These are phyloP conservation scores for Pythium scleroteichum DNA, from an alignment of 352 stramenopile genomes.

Conservation along the genomic window DNA sequence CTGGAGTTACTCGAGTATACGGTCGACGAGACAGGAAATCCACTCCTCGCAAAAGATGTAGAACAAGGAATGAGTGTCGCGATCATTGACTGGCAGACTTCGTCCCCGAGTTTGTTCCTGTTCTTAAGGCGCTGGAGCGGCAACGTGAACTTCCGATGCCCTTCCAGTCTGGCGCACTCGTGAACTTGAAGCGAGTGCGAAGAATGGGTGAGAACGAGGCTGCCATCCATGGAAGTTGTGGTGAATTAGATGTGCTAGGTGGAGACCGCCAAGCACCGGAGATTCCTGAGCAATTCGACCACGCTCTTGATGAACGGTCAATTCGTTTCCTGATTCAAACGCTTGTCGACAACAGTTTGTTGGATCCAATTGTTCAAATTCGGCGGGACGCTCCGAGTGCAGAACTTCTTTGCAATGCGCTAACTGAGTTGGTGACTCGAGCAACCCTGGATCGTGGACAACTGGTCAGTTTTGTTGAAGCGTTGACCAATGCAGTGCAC, in stretches of 20 bases:
- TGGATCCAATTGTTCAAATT: conserved; percentile 84
- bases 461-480: conserved; percentile 73
- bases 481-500: conserved; percentile 75
- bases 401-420: conserved; percentile 33
- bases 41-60: conserved; percentile 47
- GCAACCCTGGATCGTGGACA: conserved; percentile 72
- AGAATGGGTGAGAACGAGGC: not conserved
- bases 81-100: conserved; percentile 90
- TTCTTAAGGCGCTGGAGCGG: conserved; percentile 77
- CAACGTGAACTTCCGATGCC: conserved; percentile 70
- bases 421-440: conserved; percentile 45
- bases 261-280: not conserved
- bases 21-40: conserved; percentile 58
- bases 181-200: conserved; percentile 56
- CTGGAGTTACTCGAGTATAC: conserved; percentile 76
- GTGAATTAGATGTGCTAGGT: not conserved
- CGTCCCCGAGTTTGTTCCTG: conserved; percentile 85
- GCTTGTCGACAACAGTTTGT: conserved; percentile 54
- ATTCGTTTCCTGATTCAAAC: conserved; percentile 35
- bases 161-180: conserved; percentile 69
- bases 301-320: not conserved
- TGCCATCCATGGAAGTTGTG: not conserved
- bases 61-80: conserved; percentile 54
- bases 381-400: conserved; percentile 41
- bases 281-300: too few relatives aligned